Conservation (phyloP, 495 filamentous ascomycete genomes). For the Penicillium lagena region DNA sequence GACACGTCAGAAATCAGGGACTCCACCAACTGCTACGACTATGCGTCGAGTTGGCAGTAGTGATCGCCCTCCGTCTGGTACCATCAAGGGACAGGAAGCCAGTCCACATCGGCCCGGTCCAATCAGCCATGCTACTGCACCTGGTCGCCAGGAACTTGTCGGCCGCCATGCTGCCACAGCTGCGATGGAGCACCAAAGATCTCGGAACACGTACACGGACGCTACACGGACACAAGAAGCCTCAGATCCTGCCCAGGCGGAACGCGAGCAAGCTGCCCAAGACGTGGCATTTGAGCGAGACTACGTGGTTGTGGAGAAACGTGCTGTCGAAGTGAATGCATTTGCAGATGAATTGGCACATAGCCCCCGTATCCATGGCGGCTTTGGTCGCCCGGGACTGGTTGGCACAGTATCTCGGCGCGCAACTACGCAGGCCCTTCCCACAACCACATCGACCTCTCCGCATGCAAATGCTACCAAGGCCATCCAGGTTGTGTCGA, state of each 20-base stretch:
- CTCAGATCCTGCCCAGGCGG: slow-evolving; percentile 41
- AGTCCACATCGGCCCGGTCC: slow-evolving; percentile 34
- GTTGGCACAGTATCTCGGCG: slow-evolving; percentile 55
- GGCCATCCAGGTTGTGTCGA: slow-evolving; percentile 62
- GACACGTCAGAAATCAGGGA: slow-evolving; percentile 27
- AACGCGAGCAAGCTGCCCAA: slow-evolving; percentile 70
- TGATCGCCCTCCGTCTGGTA: slow-evolving; percentile 24
- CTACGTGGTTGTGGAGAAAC: slow-evolving; percentile 94
- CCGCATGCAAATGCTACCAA: slow-evolving; percentile 41
- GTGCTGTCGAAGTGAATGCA: slow-evolving; percentile 90
- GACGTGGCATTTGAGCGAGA: slow-evolving; percentile 87
- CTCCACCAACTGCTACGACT: slow-evolving; percentile 25
- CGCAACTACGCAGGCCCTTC: slow-evolving; percentile 57
- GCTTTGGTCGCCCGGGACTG: slow-evolving; percentile 29
- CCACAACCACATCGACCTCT: slow-evolving; percentile 29
- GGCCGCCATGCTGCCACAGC: slow-evolving; percentile 24
- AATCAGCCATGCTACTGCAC: slow-evolving; percentile 52
- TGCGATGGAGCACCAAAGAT: slow-evolving; percentile 44
- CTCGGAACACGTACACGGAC: slow-evolving; percentile 41
- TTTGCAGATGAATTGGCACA: slow-evolving; percentile 91
- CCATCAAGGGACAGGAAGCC: slow-evolving; percentile 19
- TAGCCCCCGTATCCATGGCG: slow-evolving; percentile 53
- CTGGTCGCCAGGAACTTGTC: slow-evolving; percentile 48
- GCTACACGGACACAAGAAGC: slow-evolving; percentile 41
- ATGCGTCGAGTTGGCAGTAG: slow-evolving; percentile 35